Evolutionary conservation across 2,329 filamentous ascomycete genomes (phyloP).

Genomic region (Fusarium staphyleae): DNA sequence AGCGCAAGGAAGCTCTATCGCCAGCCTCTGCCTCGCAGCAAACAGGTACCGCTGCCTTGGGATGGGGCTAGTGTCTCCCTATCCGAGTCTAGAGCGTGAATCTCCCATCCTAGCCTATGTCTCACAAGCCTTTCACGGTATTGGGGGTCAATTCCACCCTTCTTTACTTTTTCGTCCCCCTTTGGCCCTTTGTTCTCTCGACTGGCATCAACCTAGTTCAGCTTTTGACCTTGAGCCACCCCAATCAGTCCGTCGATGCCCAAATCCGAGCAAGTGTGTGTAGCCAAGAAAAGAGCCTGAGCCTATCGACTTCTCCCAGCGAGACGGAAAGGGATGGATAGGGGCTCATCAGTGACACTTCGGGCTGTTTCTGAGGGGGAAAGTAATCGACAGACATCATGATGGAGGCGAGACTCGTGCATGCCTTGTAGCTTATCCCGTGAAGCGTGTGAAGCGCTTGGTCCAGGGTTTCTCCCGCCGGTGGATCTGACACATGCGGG

Average conservation of each 20-base stretch:
- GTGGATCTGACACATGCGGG: conserved; percentile 38
- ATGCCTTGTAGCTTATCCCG: conserved; percentile 8
- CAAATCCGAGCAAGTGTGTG: conserved; percentile 13
- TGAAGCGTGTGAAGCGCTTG: conserved; percentile 26
- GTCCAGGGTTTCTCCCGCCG: conserved; percentile 19
- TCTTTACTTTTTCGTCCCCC: conserved; percentile 17
- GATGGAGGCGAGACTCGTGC: conserved; percentile 14
- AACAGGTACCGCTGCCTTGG: conserved; percentile 29
- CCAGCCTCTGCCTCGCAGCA: conserved; percentile 13
- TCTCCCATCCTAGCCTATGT: conserved; percentile 29
- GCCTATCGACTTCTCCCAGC: conserved; percentile 24
- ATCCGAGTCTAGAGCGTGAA: conserved; percentile 9
- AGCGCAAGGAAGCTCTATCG: conserved; percentile 6
- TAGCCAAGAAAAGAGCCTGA: background rate
- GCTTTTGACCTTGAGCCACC: conserved; percentile 10
- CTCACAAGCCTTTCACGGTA: conserved; percentile 4
- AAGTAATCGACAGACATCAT: conserved; percentile 6
- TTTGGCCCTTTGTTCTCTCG: conserved; percentile 6
- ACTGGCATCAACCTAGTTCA: conserved; percentile 33
- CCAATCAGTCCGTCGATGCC: conserved; percentile 28
- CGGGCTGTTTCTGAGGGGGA: background rate
- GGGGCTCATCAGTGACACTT: conserved; percentile 14
- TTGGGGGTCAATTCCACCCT: conserved; percentile 4
- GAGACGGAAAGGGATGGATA: conserved; percentile 16
- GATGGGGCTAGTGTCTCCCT: background rate